phyloP scores from a whole-genome alignment of 1,284 basidiomycete species.

The Boletus smithii region DNA sequence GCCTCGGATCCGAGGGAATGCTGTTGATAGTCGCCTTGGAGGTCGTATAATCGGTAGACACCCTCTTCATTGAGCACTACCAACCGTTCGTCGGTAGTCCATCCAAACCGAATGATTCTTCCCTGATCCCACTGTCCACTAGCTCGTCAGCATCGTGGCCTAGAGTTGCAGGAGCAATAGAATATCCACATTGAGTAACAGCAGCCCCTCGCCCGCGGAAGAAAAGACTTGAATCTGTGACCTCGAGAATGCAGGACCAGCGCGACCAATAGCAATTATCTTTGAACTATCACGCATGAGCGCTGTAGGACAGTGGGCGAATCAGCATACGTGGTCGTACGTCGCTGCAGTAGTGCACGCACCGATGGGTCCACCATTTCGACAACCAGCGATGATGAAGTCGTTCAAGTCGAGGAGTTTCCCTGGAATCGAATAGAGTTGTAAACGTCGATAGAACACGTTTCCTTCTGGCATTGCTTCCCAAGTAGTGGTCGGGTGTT shows the following conservation, averaged over 20 bases:
- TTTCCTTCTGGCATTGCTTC: conserved; percentile 76
- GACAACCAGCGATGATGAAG: conserved; percentile 78
- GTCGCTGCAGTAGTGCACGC: conserved; percentile 17
- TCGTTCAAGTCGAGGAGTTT: conserved; percentile 79
- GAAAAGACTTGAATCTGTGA: conserved; percentile 78
- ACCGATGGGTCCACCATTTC: conserved; percentile 89
- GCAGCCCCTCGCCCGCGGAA: conserved; percentile 63
- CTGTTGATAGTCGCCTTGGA: conserved; percentile 83
- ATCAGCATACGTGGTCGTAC: conserved; percentile 2
- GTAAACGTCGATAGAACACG: conserved; percentile 76
- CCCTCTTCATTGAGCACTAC: conserved; percentile 92
- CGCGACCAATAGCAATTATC: conserved; percentile 70
- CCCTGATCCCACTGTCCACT: conserved; percentile 75
- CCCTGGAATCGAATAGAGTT: conserved; percentile 82
- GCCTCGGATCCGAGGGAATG: conserved; percentile 84
- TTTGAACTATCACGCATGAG: conserved; percentile 85
- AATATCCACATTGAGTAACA: conserved; percentile 68
- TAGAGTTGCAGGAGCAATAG: conserved; percentile 12
- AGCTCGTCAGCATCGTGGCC: conserved; percentile 19
- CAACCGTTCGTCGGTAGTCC: conserved; percentile 78
- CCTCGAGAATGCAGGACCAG: conserved; percentile 60
- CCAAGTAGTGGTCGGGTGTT: conserved; percentile 76
- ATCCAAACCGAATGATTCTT: conserved; percentile 78
- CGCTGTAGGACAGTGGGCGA: conserved; percentile 46
- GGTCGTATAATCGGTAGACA: conserved; percentile 84